Base-by-base conservation (phyloP, 305 asterid genomes). In the Fraxinus nigra region DNA sequence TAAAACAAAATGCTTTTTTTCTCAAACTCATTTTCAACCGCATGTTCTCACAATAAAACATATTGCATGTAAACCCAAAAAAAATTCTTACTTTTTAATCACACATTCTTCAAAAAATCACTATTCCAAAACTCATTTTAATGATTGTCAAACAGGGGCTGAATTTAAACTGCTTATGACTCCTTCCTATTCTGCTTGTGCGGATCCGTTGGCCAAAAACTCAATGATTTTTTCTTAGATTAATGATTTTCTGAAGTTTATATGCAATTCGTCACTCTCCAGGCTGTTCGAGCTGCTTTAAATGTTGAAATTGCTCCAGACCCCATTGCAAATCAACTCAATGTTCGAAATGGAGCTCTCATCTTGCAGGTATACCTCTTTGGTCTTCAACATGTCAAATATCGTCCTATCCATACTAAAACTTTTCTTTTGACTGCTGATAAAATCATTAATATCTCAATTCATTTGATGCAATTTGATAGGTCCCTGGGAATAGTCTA, bases 341-440 rank as follows among this genome's bases (percentile, higher is more conserved):
- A 94, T 84, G 98, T 96, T 84, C 92, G 92, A 79, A 94, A 90
- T 78, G 98, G 99, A 84, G 99, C 98, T 80, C 89, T 94, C 77
- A 81, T 94, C 77, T 85, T 96, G 85, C 93, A 54, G 97, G 99
- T 94, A 79, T 7, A 32, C 32, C 73, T 70, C 82, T 77, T 40
- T 72, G 18, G 14, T 76, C 13, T 61, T 78, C 72, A 51, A 76
- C 76, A 48, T 72, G 48, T 73, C 24, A 28, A 10, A 61, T 56
- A 63, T 35, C 51, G 28, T 76, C 16, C 28, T 38, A 72, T 16
- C 32, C 22, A 14, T 22, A 43, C 61, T 32, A 35, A 65, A 24
- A 8, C 34, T 70, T 40, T 77, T n/a, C 3, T 40, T 76, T 78
- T 75, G 40, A 32, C 59, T 18, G 20, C 73, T 83, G 69, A 63